Percentiles rank a stretch among this genome's conserved stretches.
phyloP scores from a whole-genome alignment of 352 stramenopile genomes.

The Pythium aphanidermatum region DNA sequence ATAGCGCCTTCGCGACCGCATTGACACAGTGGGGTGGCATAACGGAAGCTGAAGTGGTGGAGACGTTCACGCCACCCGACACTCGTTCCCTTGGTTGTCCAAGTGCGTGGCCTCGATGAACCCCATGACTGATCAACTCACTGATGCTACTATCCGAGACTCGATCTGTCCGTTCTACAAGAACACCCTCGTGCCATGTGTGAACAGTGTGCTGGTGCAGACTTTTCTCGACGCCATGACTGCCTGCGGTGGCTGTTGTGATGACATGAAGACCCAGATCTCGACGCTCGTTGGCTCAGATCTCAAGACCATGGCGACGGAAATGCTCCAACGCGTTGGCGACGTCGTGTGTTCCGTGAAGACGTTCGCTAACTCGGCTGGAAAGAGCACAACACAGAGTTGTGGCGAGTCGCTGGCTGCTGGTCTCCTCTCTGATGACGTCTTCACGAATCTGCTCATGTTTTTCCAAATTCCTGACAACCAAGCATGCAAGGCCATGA shows the following conservation, averaged over 20 bases:
- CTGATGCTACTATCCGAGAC: constrained; percentile 3
- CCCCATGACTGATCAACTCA: constrained; percentile 4
- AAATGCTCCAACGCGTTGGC: constrained; percentile 19
- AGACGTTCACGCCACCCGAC: constrained; percentile 24
- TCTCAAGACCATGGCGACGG: constrained; percentile 23
- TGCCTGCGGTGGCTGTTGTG: constrained; percentile 27
- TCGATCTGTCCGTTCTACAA: constrained; percentile 24
- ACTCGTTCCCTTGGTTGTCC: constrained; percentile 30
- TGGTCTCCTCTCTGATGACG: constrained; percentile 20
- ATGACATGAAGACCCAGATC: constrained; percentile 31
- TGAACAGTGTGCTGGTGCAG: constrained; percentile 26
- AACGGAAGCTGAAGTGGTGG: constrained; percentile 4
- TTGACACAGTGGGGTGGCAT: constrained; percentile 1
- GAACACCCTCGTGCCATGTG: constrained; percentile 27
- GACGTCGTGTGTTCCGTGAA: constrained; percentile 33
- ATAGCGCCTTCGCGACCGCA: constrained; percentile 12
- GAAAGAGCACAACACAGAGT: constrained; percentile 20
- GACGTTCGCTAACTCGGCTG: constrained; percentile 24
- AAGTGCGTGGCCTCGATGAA: constrained; percentile 34
- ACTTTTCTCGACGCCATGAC: constrained; percentile 17
- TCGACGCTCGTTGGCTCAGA: constrained; percentile 26
- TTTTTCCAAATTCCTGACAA: constrained; percentile 36
- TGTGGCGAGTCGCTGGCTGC: constrained; percentile 29
- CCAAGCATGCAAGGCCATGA: constrained; percentile 40
- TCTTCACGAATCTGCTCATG: constrained; percentile 11